Base-by-base conservation (phyloP, 75 land plant genomes). In the Chamaecyparis obtusa region DNA sequence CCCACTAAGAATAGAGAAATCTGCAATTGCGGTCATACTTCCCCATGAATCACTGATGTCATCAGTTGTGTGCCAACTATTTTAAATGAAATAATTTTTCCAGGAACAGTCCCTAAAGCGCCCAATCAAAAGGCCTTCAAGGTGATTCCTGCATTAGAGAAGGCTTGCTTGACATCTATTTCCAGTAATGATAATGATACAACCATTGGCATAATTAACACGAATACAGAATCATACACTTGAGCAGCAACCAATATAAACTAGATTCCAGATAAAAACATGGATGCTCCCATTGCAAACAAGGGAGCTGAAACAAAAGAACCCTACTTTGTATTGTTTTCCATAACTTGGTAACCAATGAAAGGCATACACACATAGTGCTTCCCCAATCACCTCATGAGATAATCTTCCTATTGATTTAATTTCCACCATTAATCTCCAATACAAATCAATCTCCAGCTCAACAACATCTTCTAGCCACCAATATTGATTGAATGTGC, bases 401-500 rank as follows among this genome's bases (percentile, higher is more conserved):
- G 93, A 85, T 24, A 94, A 86, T 44, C 84, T 86, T 9, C 89
- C 94, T 69, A 90, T 92, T 8, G 90, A 85, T 86, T 93, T 94
- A 16, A 96, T 94, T 83, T 88, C 91, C 51, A 74, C 41, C 56
- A 96, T 88, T 17, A 94, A 92, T 81, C 90, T 89, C 88, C 88
- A 90, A 74, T 90, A 96, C 10, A 92, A 64, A 84, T 95, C 95
- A 39, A 94, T 88, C 2, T 91, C 93, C 56, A 96, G 89, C 60
- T 93, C 95, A 88, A 92, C 93, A 19, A 96, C 41, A 83, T 96
- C 97, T 90, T 96, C n/a, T n/a, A n/a, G n/a, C n/a, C n/a, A n/a
- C n/a, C n/a, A n/a, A n/a, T n/a, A n/a, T n/a, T n/a, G n/a, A n/a
- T n/a, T n/a, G n/a, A n/a, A n/a, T n/a, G n/a, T n/a, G n/a, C n/a